Percentiles rank a stretch among this genome's conserved stretches.
These are phyloP conservation scores for Kwoniella mangroviensis DNA, from an alignment of 768 basidiomycete species.

Conservation along the genomic window DNA sequence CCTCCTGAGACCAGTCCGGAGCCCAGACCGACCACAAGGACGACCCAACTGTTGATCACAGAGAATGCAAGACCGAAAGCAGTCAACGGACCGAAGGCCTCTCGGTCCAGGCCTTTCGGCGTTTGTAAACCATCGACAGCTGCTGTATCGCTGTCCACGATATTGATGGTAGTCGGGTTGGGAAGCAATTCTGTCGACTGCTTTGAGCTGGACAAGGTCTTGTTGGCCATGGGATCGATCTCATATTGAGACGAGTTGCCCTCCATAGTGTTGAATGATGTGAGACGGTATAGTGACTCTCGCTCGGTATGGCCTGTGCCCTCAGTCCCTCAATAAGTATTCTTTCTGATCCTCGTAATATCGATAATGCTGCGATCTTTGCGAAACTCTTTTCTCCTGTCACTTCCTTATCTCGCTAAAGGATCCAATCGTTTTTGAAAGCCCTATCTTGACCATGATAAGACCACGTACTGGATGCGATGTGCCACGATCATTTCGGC, in stretches of 20 bases:
- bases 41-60: slow-evolving; percentile 19
- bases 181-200: background rate
- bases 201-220: background rate
- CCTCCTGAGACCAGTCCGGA: slow-evolving; percentile 17
- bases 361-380: background rate
- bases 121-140: background rate
- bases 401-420: background rate
- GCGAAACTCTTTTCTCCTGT: background rate
- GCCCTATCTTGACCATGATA: background rate
- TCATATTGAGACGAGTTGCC: background rate
- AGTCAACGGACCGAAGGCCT: slow-evolving; percentile 1
- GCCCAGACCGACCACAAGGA: slow-evolving; percentile 14
- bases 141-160: background rate
- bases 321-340: too few relatives aligned
- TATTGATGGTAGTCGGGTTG: background rate
- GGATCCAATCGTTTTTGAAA: background rate
- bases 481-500: background rate
- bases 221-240: background rate
- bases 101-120: slow-evolving; percentile 2
- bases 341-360: too few relatives aligned
- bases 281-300: background rate
- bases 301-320: too few relatives aligned
- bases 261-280: background rate
- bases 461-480: background rate
- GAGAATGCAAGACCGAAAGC: slow-evolving; percentile 17